Evolutionary conservation across 2,329 filamentous ascomycete genomes (phyloP).

Genomic region (Fusarium sp.): DNA sequence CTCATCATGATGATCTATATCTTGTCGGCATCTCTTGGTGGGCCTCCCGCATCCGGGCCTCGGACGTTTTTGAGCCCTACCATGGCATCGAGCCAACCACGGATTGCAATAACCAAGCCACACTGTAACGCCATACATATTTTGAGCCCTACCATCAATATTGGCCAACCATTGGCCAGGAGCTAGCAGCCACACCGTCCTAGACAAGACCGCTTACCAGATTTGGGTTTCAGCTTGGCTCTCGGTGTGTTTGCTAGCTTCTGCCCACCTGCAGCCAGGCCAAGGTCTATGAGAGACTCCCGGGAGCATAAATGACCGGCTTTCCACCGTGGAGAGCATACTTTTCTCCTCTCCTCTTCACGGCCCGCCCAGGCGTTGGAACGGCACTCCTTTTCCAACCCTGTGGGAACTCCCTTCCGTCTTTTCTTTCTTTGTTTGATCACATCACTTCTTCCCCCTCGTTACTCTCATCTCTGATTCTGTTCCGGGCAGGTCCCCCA

Average conservation of each 20-base stretch:
- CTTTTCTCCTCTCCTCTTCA: background rate
- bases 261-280: background rate
- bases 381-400: background rate
- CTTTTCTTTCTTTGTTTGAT: background rate
- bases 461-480: background rate
- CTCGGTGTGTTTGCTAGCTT: background rate
- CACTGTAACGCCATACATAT: background rate
- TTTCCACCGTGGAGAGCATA: background rate
- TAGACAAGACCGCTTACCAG: background rate
- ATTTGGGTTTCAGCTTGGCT: background rate
- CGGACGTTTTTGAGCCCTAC: constrained; percentile 2
- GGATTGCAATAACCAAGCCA: background rate
- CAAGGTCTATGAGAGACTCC: background rate
- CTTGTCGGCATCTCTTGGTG: background rate
- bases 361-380: background rate
- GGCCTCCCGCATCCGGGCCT: background rate
- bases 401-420: background rate
- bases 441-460: background rate
- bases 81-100: background rate
- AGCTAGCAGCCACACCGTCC: background rate
- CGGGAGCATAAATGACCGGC: background rate
- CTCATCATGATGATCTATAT: background rate
- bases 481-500: background rate
- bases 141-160: constrained; percentile 2
- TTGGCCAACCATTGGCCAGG: background rate